Evolutionary conservation across 2,329 filamentous ascomycete genomes (phyloP).

Genomic region (Amauroascus verrucosus): DNA sequence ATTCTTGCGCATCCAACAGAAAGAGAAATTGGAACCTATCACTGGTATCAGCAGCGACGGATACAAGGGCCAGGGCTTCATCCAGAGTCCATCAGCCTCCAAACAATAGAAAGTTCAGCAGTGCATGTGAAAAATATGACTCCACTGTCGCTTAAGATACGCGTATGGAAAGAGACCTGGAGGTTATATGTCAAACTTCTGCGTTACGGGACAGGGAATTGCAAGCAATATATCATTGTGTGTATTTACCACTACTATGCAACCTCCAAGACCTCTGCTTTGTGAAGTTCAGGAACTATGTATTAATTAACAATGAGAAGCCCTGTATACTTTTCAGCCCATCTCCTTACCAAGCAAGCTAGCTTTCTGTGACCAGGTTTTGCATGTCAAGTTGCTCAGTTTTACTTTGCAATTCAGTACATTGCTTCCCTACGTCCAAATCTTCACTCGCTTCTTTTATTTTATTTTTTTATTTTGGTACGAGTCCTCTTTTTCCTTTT

Average conservation of each 20-base stretch:
- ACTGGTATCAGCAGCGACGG: constrained; percentile 70
- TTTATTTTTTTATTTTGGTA: background rate
- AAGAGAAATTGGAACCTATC: constrained; percentile 76
- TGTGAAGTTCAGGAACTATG: constrained; percentile 8
- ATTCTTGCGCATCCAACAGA: constrained; percentile 41
- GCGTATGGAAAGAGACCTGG: background rate
- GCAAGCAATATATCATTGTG: constrained; percentile 5
- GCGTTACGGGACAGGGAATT: constrained; percentile 1
- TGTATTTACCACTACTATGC: constrained; percentile 10
- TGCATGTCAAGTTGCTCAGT: background rate
- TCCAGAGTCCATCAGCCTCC: constrained; percentile 51
- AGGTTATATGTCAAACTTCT: background rate
- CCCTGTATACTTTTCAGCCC: constrained; percentile 3
- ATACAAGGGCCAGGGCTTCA: constrained; percentile 66
- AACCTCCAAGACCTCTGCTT: constrained; percentile 4
- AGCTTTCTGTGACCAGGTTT: background rate
- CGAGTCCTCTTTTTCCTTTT: background rate
- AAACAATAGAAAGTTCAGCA: constrained; percentile 20
- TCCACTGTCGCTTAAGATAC: background rate
- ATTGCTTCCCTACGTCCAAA: background rate
- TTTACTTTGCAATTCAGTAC: background rate
- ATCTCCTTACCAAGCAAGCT: background rate
- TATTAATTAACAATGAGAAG: constrained; percentile 10
- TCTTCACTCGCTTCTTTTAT: background rate
- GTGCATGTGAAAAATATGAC: background rate